A percentile compares a stretch with the other conserved stretches of the same genome.
Conservation (phyloP, 768 basidiomycete genomes). For the Lactarius sanguifluus region DNA sequence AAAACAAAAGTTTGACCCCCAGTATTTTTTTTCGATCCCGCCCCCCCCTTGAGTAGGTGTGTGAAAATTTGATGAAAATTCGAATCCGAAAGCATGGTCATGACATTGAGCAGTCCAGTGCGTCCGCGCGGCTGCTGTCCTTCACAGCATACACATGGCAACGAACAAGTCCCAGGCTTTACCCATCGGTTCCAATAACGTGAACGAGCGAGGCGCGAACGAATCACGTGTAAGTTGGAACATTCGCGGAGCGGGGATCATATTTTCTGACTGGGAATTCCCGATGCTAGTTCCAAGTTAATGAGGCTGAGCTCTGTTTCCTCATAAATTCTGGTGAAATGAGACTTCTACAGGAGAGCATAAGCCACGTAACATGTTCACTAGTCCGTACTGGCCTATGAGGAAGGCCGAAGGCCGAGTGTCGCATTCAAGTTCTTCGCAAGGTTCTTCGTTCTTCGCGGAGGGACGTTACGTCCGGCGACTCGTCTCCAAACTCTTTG, state of each 20-base stretch:
- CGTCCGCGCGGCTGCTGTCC: background rate
- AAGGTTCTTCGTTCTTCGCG: no score
- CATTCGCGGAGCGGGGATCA: background rate
- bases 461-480: background rate
- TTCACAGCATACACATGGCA: background rate
- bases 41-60: no score
- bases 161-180: background rate
- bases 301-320: background rate
- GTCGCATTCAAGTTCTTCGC: no score
- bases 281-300: background rate
- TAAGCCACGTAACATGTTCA: background rate
- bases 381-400: background rate
- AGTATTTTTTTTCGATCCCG: no score
- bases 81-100: background rate
- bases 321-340: background rate
- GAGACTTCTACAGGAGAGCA: background rate
- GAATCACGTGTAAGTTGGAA: background rate
- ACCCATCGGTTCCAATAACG: no score
- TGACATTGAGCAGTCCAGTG: background rate
- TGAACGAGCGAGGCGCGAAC: background rate
- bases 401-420: background rate
- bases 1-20: no score
- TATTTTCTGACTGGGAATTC: background rate
- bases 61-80: background rate
- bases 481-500: background rate